Evolutionary conservation across 495 filamentous ascomycete species (phyloP).

Genomic region (Xylaria telfairii): DNA sequence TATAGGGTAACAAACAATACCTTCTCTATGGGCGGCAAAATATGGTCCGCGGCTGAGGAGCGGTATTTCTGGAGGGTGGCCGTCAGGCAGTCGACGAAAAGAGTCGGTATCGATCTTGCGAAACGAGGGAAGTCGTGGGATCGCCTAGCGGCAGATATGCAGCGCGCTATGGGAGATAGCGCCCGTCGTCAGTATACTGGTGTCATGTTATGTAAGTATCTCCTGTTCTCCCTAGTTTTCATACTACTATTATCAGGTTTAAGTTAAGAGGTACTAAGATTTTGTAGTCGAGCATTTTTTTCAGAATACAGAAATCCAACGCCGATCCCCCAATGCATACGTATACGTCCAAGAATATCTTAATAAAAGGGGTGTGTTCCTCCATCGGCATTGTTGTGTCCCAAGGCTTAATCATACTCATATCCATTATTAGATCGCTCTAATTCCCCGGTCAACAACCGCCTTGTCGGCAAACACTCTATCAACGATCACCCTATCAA

Average conservation of each 20-base stretch:
- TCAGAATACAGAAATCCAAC: conserved; percentile 43
- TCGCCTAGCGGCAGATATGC: conserved; percentile 42
- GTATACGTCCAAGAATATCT: conserved; percentile 38
- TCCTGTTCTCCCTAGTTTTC: not conserved
- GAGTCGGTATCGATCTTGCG: conserved; percentile 35
- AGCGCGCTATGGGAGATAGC: conserved; percentile 32
- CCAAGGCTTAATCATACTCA: not conserved
- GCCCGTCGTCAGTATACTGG: conserved; percentile 43
- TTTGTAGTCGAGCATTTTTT: conserved; percentile 54
- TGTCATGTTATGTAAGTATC: conserved; percentile 47
- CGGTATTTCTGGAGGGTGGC: conserved; percentile 45
- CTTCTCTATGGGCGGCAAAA: conserved; percentile 45
- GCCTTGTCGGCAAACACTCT: too few relatives aligned
- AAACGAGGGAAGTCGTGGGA: conserved; percentile 42
- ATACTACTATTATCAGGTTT: conserved; percentile 12
- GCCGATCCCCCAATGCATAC: conserved; percentile 41
- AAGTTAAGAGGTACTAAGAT: not conserved
- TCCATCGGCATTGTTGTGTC: not conserved
- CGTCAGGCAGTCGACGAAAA: conserved; percentile 46
- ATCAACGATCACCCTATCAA: too few relatives aligned
- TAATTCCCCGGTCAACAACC: not conserved
- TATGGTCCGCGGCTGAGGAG: conserved; percentile 50
- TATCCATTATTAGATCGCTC: not conserved
- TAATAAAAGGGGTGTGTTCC: conserved; percentile 28
- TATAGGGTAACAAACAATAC: not conserved